Conservation (phyloP, 805 yeast species). For the Torulaspora microellipsoides region DNA sequence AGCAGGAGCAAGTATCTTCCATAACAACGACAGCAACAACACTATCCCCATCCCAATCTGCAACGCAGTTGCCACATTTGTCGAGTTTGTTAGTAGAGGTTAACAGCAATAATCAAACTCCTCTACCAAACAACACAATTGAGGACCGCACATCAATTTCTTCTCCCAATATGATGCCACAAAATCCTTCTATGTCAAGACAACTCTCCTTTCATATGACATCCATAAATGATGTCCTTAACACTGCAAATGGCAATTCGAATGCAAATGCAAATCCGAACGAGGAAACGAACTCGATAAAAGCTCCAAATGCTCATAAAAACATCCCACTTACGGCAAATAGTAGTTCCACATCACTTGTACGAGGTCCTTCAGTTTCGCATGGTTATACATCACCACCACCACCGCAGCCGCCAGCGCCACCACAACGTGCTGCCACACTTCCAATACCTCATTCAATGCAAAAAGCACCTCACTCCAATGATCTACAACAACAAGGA, state of each 20-base stretch:
- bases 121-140: neutral
- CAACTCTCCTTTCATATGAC: slow-evolving; percentile 18
- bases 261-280: neutral
- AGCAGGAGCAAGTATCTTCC: slow-evolving; percentile 3
- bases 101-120: slow-evolving; percentile 1
- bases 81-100: slow-evolving; percentile 12
- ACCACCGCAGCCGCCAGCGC: slow-evolving; percentile 2
- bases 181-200: slow-evolving; percentile 3
- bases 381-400: slow-evolving; percentile 10
- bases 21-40: slow-evolving; percentile 1
- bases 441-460: slow-evolving; percentile 1
- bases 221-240: slow-evolving; percentile 19
- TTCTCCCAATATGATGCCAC: slow-evolving; percentile 14
- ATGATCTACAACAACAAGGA: neutral
- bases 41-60: slow-evolving; percentile 2
- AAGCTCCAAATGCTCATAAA: neutral
- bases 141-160: slow-evolving; percentile 7
- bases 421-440: slow-evolving; percentile 4
- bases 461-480: neutral
- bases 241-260: no score
- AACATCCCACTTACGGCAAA: slow-evolving; percentile 3
- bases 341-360: slow-evolving; percentile 8
- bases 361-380: slow-evolving; percentile 8
- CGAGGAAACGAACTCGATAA: neutral
- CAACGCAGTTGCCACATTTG: slow-evolving; percentile 34